A percentile compares a stretch with the other conserved stretches of the same genome.
Conservation (phyloP, 129 eudicot genomes). For the Kitagawia praeruptora region DNA sequence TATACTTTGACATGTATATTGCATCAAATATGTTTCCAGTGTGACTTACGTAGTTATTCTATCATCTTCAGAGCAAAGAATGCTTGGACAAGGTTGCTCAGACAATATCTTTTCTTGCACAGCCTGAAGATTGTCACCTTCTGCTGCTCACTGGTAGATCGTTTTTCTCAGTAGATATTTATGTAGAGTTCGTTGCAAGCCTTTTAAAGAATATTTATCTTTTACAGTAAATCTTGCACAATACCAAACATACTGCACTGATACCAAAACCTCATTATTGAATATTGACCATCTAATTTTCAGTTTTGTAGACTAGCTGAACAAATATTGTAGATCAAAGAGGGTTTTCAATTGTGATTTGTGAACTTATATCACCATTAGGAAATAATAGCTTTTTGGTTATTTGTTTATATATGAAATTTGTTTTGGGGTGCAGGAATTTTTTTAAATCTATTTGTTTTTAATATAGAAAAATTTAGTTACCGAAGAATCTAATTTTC, state of each 20-base stretch:
- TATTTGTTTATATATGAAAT: neutral
- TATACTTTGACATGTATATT: neutral
- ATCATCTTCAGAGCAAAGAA: conserved; percentile 60
- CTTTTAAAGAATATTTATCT: neutral
- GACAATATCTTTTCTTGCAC: conserved; percentile 61
- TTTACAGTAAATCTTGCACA: neutral
- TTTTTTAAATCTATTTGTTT: neutral
- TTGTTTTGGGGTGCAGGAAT: neutral
- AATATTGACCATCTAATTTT: neutral
- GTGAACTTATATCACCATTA: neutral
- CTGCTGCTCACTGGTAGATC: conserved; percentile 77
- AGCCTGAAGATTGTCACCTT: conserved; percentile 52
- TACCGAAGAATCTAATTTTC: neutral
- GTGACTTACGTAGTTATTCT: neutral
- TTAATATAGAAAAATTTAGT: neutral
- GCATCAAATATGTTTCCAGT: neutral
- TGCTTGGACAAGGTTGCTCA: conserved; percentile 82
- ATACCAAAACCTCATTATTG: neutral
- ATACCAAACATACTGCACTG: neutral
- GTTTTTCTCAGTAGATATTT: neutral
- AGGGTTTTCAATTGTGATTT: neutral
- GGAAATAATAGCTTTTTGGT: neutral
- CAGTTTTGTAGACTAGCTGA: neutral
- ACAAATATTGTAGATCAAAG: neutral
- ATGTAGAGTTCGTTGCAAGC: neutral